Evolutionary conservation across 371 early-diverging fungal genomes (phyloP), one percentile per base, ranked within the genome.

Genomic region (Rhizopus arrhizus): DNA sequence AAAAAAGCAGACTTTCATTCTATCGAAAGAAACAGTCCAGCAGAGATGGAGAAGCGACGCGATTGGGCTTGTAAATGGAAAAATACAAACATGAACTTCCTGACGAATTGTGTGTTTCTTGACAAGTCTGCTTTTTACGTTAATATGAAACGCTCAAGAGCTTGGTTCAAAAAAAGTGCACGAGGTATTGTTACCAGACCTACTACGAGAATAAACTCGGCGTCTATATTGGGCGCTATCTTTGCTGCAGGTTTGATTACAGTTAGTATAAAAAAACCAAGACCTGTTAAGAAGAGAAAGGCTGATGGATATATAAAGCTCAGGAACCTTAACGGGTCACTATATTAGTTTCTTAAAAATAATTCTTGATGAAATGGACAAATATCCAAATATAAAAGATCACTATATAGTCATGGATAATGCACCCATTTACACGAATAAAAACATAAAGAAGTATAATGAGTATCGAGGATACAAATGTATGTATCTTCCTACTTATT

Each of bases 271-370:
- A 63, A 58, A 58, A 64, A 58, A 58, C 54, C 54, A 54, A 64
- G 64, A 42, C 55, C 64, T 58, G 55, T 35, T 5, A 64, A 64
- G 65, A 65, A 65, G 61, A 65, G 61, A 61, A 66, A 66, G 48
- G 38, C 60, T 4, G 59, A 65, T n/a, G 65, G 65, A 35, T 55
- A 59, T 15, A 31, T 59, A 55, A 55, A 59, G 65, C 46, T 51
- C 65, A 65, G 66, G 61, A 5, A 53, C 57, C 22, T 58, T 60
- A 33, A 61, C 49, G 3, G 61, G 58, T 6, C 66, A 60, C 35
- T 66, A 57, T 38, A 53, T 61, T 4, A 58, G 49, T 53, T 61
- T 61, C 49, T 57, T 65, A 47, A 57, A 51, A 52, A 56, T 41
- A 15, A 53, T 54, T 51, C 48, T 66, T 4, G 61, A 66, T 59